Conservation (phyloP, 139 green algal species). For the Chlamydomonas incerta region DNA sequence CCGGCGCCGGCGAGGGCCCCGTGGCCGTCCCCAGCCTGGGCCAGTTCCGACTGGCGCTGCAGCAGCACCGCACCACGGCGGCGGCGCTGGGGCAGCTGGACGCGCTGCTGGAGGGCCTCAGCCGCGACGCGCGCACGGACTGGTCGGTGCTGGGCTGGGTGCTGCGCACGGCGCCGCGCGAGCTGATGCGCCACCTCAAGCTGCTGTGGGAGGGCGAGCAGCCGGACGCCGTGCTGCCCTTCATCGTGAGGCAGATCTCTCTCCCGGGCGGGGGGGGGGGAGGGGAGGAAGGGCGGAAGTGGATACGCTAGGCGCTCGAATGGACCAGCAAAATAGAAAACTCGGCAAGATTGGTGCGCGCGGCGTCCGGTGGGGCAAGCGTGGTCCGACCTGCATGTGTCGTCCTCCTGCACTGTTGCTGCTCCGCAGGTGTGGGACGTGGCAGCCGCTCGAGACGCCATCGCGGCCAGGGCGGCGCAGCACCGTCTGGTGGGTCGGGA, state of each 20-base stretch:
- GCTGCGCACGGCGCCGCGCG: slow-evolving; percentile 18
- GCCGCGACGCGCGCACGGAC: not conserved
- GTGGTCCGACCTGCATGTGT: too few relatives aligned
- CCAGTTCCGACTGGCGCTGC: not conserved
- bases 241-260: slow-evolving; percentile 18
- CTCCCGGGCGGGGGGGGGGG: not conserved
- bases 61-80: not conserved
- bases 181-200: slow-evolving; percentile 39
- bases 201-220: slow-evolving; percentile 13
- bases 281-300: too few relatives aligned
- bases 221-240: slow-evolving; percentile 35
- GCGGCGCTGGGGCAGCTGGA: slow-evolving; percentile 20
- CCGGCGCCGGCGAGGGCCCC: not conserved
- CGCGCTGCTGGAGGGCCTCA: slow-evolving; percentile 20
- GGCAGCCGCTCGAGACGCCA: not conserved
- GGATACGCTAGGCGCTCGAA: too few relatives aligned
- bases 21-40: not conserved
- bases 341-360: too few relatives aligned
- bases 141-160: slow-evolving; percentile 37
- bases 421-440: slow-evolving; percentile 26
- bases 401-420: too few relatives aligned
- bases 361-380: too few relatives aligned
- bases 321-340: too few relatives aligned
- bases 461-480: slow-evolving; percentile 10
- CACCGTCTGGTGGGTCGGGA: slow-evolving; percentile 8